These are phyloP conservation scores for Aspergillus sclerotiicarbonarius DNA, from an alignment of 495 filamentous ascomycete genomes.

Conservation along the genomic window DNA sequence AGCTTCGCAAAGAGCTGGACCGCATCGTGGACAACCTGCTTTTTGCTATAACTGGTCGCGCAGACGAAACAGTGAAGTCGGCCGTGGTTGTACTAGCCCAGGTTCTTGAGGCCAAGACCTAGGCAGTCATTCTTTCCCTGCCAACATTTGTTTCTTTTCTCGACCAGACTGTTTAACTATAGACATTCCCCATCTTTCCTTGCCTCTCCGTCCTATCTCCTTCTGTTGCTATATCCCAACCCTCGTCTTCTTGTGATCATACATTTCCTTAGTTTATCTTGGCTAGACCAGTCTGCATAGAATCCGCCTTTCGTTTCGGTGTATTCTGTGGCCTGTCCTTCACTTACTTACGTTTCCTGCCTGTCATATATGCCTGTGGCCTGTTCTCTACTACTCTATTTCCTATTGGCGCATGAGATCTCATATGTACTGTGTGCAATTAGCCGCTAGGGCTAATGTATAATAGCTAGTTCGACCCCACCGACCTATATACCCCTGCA, in stretches of 20 bases:
- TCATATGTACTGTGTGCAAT: slow-evolving; percentile 6
- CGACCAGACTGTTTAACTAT: neutral
- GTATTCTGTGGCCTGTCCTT: neutral
- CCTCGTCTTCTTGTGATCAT: slow-evolving; percentile 9
- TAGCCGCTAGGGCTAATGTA: slow-evolving; percentile 14
- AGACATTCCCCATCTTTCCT: neutral
- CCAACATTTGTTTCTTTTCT: neutral
- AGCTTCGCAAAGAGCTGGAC: slow-evolving; percentile 39
- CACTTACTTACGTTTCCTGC: neutral
- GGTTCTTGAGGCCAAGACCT: slow-evolving; percentile 40
- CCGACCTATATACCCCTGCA: slow-evolving; percentile 10
- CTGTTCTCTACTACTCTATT: slow-evolving; percentile 2
- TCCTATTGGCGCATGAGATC: neutral
- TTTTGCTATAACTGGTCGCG: slow-evolving; percentile 38
- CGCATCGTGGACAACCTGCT: slow-evolving; percentile 42
- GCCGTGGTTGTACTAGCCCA: slow-evolving; percentile 42
- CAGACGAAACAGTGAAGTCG: slow-evolving; percentile 38
- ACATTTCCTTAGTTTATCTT: slow-evolving; percentile 6
- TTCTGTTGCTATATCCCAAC: neutral
- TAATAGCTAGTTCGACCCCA: slow-evolving; percentile 9
- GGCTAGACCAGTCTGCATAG: slow-evolving; percentile 13
- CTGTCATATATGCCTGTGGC: slow-evolving; percentile 1
- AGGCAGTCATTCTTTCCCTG: neutral
- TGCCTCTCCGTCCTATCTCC: slow-evolving; percentile 9
- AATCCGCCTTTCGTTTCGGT: slow-evolving; percentile 6